A percentile compares a stretch with the other conserved stretches of the same genome.
phyloP scores from a whole-genome alignment of 495 filamentous ascomycete species.

The Podospora australis region DNA sequence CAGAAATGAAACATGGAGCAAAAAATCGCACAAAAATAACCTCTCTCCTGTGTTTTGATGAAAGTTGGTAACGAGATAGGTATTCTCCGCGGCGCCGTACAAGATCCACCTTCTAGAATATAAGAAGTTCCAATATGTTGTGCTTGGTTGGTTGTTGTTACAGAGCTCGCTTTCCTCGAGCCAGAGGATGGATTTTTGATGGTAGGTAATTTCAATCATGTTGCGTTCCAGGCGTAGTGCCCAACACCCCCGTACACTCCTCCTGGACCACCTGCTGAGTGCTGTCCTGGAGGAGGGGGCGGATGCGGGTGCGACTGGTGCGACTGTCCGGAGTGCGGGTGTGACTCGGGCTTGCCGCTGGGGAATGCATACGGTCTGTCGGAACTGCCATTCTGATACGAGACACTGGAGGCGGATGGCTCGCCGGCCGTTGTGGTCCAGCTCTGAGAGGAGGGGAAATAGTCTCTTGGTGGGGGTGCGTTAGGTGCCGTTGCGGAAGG shows the following conservation, averaged over 20 bases:
- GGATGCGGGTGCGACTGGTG: conserved; percentile 2
- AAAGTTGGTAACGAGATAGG: not conserved
- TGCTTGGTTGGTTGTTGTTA: not conserved
- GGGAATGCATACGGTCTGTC: conserved; percentile 38
- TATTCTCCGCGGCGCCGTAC: not conserved
- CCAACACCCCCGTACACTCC: conserved; percentile 13
- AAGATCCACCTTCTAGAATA: no score
- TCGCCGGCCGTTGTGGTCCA: conserved; percentile 42
- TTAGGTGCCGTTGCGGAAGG: conserved; percentile 10
- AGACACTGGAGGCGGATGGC: conserved; percentile 18
- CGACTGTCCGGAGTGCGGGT: conserved; percentile 4
- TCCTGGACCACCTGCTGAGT: conserved; percentile 6
- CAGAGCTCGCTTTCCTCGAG: not conserved
- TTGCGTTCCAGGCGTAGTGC: conserved; percentile 23
- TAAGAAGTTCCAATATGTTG: not conserved
- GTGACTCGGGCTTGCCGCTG: conserved; percentile 13
- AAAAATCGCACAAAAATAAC: not conserved
- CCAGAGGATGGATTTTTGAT: no score
- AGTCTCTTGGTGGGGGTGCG: conserved; percentile 36
- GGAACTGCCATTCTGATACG: conserved; percentile 28
- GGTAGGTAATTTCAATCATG: conserved; percentile 4
- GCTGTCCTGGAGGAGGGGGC: conserved; percentile 1
- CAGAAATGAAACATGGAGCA: not conserved
- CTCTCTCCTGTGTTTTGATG: not conserved
- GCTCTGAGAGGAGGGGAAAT: conserved; percentile 38